Base-by-base conservation (phyloP, 805 yeast genomes). In the Starmerella potacharoeniae region DNA sequence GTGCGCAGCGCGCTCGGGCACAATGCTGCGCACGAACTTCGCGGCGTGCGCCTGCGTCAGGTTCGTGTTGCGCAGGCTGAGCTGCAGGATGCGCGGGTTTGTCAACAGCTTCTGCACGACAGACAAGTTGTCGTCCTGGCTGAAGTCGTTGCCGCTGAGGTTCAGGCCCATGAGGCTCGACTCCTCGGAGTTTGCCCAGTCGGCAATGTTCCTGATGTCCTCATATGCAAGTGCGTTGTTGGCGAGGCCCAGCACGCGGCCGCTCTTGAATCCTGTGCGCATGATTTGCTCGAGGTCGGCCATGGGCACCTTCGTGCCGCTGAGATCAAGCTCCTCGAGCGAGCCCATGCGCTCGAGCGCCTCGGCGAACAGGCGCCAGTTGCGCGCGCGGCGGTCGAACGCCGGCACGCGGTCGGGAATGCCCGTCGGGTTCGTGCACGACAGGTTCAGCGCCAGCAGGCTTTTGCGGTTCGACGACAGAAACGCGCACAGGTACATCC, bases 401-500 rank as follows among this genome's bases (percentile, higher is more conserved):
- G 61, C 53, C 22, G 56, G 46, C 22, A 64, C 54, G 9, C 62
- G 49, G 13, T 44, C 47, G 9, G 63, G 62, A 9, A 57, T 30
- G 6, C 51, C 57, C 13, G 62, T 49, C 42, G 61, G 58, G 55
- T 60, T 59, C 9, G 62, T 60, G 63, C 61, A 67, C 22, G 68
- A 57, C 33, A 69, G 50, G 50, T 63, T 68, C 31, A 69, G 61
- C 14, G 60, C 59, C 7, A 58, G 37, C 31, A 69, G 50, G 8
- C 64, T 48, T 53, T 73, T 76, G 63, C 84, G 84, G 64, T 81
- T 72, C 14, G 33, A 31, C 6, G 86, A 71, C 50, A 89, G 67
- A 58, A 87, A 86, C 75, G 83, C 83, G 66, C 95, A 86, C 46
- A 90, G 71, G 47, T 79, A 71, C 57, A 79, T 76, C 97, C 97